These are phyloP conservation scores for Hypoxylon sp. DNA, from an alignment of 2,329 filamentous ascomycete genomes.

Conservation along the genomic window DNA sequence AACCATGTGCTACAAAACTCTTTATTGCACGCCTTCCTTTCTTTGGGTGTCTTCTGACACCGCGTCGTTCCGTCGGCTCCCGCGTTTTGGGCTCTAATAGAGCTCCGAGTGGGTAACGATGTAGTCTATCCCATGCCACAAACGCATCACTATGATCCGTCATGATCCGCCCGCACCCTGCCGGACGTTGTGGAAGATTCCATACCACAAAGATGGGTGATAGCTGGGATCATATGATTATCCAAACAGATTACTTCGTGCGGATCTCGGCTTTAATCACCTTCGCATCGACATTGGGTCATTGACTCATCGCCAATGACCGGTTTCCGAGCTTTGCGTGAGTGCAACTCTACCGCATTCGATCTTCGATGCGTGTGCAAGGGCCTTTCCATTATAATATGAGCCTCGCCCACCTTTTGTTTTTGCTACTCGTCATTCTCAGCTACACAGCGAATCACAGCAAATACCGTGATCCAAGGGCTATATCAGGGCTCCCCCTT, in stretches of 20 bases:
- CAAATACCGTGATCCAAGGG: slow-evolving; percentile 37
- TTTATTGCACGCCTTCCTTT: slow-evolving; percentile 26
- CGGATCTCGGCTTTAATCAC: slow-evolving; percentile 43
- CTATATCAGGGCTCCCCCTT: slow-evolving; percentile 29
- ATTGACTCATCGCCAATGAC: slow-evolving; percentile 43
- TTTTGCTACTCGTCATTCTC: slow-evolving; percentile 30
- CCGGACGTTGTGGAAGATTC: slow-evolving; percentile 43
- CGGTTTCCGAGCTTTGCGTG: slow-evolving; percentile 33
- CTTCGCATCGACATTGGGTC: slow-evolving; percentile 16
- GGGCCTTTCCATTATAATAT: slow-evolving; percentile 37
- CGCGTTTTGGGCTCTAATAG: slow-evolving; percentile 27
- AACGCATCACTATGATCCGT: slow-evolving; percentile 43
- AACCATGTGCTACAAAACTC: slow-evolving; percentile 31
- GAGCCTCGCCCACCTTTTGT: slow-evolving; percentile 32
- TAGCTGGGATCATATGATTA: slow-evolving; percentile 41
- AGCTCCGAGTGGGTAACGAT: slow-evolving; percentile 38
- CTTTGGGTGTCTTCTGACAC: slow-evolving; percentile 32
- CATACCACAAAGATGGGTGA: slow-evolving; percentile 28
- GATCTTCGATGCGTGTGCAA: slow-evolving; percentile 34
- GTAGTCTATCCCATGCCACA: slow-evolving; percentile 41
- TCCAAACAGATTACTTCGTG: slow-evolving; percentile 36
- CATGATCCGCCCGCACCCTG: slow-evolving; percentile 36
- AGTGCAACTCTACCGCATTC: slow-evolving; percentile 35
- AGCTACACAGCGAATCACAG: slow-evolving; percentile 40
- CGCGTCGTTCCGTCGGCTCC: slow-evolving; percentile 37